phyloP scores from a whole-genome alignment of 441 rosid species.

The Oxalis stricta region DNA sequence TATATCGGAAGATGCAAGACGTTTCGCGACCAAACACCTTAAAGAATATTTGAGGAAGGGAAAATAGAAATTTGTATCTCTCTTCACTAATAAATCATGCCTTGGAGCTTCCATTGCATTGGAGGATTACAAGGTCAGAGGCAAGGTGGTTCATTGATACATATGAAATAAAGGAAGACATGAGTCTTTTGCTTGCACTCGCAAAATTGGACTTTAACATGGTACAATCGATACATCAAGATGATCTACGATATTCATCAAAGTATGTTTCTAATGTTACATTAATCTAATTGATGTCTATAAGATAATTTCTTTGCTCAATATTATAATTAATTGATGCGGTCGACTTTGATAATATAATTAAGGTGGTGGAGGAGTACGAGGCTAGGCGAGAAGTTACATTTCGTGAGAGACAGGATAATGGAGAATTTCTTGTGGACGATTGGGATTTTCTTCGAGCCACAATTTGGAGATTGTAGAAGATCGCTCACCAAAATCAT shows the following conservation, averaged over 20 bases:
- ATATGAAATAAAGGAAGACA: conserved; percentile 5
- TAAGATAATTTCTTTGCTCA: neutral
- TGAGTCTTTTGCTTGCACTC: conserved; percentile 11
- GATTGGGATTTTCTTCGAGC: conserved; percentile 11
- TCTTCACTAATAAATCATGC: conserved; percentile 10
- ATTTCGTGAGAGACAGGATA: conserved; percentile 22
- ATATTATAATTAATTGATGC: too few relatives aligned
- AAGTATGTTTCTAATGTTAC: conserved; percentile 8
- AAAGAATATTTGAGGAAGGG: neutral
- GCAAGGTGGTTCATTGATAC: conserved; percentile 22
- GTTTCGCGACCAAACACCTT: neutral
- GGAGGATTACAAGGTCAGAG: conserved; percentile 17
- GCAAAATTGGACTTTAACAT: conserved; percentile 24
- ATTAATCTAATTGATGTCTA: neutral
- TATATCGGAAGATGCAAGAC: neutral
- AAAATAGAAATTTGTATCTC: neutral
- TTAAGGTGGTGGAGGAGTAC: conserved; percentile 24
- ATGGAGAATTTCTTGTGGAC: conserved; percentile 25
- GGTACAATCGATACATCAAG: conserved; percentile 18
- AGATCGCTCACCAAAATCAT: conserved; percentile 1
- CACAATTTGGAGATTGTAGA: conserved; percentile 5
- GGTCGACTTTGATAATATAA: too few relatives aligned
- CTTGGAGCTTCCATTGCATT: conserved; percentile 24
- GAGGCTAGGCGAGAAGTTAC: conserved; percentile 12
- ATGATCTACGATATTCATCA: conserved; percentile 18